Base-by-base conservation (phyloP, 2,329 filamentous ascomycete genomes). In the Fusarium clavum region DNA sequence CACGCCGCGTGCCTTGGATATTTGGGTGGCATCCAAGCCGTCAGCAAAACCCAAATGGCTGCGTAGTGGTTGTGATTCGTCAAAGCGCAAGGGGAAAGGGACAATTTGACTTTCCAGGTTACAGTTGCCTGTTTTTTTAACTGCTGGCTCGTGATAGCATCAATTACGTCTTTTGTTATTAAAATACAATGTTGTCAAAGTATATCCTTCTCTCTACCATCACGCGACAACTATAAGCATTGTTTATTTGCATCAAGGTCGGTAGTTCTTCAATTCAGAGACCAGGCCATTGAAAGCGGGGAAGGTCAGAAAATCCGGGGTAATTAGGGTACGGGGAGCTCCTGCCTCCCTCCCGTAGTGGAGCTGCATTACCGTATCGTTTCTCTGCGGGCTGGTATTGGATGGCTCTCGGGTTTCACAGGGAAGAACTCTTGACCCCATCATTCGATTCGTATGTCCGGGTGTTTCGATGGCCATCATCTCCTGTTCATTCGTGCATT, bases 221-320 rank as follows among this genome's bases (percentile, higher is more conserved):
- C 62, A 70, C 56, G 51, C 70, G 60, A 71, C 57, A 67, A 62
- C 27, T 46, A 25, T 45, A 14, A 34, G 24, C 34, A 46, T 47
- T 40, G 29, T 25, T 22, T 51, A 16, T 56, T 57, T 40, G 47
- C 45, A 34, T 27, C 47, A 61, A 70, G 48, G 53, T 62, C 72
- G 67, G 71, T 61, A 76, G 63, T 70, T 73, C 53, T 38, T 66
- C 43, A 44, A 16, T 45, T 41, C 61, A 44, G 30, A 54, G 44
- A 38, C 57, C 48, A 61, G 44, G 30, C 57, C 48, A 64, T 56
- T 45, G 45, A 62, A 68, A 69, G 69, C 69, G 65, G 62, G 73
- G 65, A 55, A 66, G 18, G 40, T 18, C 25, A 24, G 71, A 75
- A 76, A 76, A 76, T 76, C 74, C 69, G 74, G 74, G 74, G 74